Evolutionary conservation across 345 rosid species (phyloP).

Genomic region (Erucastrum elatum): DNA sequence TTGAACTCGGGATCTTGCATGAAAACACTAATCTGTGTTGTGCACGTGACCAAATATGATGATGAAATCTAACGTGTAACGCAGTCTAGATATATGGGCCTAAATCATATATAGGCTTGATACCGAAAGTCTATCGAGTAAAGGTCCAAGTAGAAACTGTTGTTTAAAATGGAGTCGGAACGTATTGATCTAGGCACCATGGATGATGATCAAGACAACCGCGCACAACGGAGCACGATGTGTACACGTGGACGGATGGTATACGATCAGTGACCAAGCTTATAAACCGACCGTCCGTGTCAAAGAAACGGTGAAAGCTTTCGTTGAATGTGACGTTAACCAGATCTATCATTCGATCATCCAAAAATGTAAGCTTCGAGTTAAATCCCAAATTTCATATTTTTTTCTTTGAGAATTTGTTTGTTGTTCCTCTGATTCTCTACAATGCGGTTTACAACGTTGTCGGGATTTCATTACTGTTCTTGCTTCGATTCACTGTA

Average conservation of each 20-base stretch:
- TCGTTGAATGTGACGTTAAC: conserved; percentile 9
- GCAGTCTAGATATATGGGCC: neutral
- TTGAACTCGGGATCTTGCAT: neutral
- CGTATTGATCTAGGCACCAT: conserved; percentile 33
- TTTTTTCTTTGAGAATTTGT: neutral
- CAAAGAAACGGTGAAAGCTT: neutral
- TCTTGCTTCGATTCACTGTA: neutral
- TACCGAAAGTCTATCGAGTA: neutral
- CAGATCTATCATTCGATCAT: conserved; percentile 28
- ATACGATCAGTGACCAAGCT: neutral
- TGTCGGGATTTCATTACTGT: neutral
- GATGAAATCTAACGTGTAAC: neutral
- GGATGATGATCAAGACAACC: conserved; percentile 17
- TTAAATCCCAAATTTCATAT: neutral
- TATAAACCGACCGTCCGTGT: conserved; percentile 20
- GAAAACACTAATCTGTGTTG: neutral
- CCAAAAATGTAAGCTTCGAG: conserved; percentile 12
- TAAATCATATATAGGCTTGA: neutral
- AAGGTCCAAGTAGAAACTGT: neutral
- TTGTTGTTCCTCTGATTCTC: neutral
- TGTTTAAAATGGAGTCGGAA: neutral
- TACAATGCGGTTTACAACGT: neutral
- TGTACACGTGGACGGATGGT: neutral
- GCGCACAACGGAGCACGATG: conserved; percentile 38
- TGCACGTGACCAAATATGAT: neutral